Conservation (phyloP, 495 filamentous ascomycete genomes). For the Penicillium pancosmium region DNA sequence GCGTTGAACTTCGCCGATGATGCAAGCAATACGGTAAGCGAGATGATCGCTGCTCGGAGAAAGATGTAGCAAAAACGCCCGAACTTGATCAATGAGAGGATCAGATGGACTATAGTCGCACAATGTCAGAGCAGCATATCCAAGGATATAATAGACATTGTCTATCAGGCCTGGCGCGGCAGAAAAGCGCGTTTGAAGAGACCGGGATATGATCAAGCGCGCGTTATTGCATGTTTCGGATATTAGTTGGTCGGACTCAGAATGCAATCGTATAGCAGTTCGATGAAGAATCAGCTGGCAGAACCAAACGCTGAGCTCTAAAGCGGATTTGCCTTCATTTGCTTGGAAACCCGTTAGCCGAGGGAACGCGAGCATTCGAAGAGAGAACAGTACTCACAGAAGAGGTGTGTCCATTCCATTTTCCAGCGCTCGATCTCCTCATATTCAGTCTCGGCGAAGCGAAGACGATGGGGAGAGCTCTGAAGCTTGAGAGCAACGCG, state of each 20-base stretch:
- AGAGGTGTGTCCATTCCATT: slow-evolving; percentile 43
- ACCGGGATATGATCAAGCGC: slow-evolving; percentile 38
- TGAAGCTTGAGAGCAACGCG: slow-evolving; percentile 35
- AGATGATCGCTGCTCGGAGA: slow-evolving; percentile 42
- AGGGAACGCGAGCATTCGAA: not conserved
- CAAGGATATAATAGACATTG: slow-evolving; percentile 42
- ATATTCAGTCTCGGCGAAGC: slow-evolving; percentile 34
- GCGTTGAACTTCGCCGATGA: slow-evolving; percentile 33
- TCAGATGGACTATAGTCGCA: slow-evolving; percentile 44
- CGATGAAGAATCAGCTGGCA: slow-evolving; percentile 43
- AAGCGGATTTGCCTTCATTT: slow-evolving; percentile 34
- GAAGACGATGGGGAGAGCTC: slow-evolving; percentile 33
- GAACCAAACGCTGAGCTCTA: slow-evolving; percentile 44
- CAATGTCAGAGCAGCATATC: slow-evolving; percentile 44
- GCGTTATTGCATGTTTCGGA: slow-evolving; percentile 38
- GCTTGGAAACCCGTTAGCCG: slow-evolving; percentile 16
- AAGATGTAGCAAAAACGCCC: slow-evolving; percentile 41
- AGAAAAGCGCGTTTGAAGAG: slow-evolving; percentile 38
- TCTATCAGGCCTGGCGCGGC: slow-evolving; percentile 38
- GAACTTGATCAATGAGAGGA: slow-evolving; percentile 41
- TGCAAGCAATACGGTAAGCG: slow-evolving; percentile 37
- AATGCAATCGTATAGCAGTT: slow-evolving; percentile 33
- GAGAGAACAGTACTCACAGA: slow-evolving; percentile 24
- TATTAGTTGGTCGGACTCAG: slow-evolving; percentile 31
- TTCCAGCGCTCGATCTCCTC: slow-evolving; percentile 46